phyloP scores from a whole-genome alignment of 345 rosid genomes.

The Pelargonium nanum region DNA sequence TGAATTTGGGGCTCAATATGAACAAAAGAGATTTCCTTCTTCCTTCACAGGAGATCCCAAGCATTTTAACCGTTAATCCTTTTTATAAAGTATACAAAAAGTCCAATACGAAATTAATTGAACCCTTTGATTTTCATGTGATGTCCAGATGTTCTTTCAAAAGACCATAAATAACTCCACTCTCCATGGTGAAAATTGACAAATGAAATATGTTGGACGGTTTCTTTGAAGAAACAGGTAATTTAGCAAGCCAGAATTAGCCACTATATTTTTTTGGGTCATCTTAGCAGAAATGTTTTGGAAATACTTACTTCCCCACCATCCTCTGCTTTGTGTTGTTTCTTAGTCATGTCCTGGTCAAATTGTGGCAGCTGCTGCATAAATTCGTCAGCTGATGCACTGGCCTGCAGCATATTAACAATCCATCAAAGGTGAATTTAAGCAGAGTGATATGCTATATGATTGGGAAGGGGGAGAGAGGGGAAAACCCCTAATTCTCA shows the following conservation, averaged over 20 bases:
- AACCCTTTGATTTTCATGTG: no score
- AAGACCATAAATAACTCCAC: no score
- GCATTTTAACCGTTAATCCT: not conserved
- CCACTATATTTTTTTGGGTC: no score
- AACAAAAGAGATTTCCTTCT: no score
- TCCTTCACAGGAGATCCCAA: no score
- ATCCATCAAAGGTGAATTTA: not conserved
- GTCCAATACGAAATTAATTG: not conserved
- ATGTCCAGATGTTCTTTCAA: no score
- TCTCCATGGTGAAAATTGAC: no score
- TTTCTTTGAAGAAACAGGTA: not conserved
- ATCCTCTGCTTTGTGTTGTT: slow-evolving; percentile 63
- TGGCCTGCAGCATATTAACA: slow-evolving; percentile 32
- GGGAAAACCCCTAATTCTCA: slow-evolving; percentile 20
- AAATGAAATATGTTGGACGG: no score
- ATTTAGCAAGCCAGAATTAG: not conserved
- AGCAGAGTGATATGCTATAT: not conserved
- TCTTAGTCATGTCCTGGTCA: slow-evolving; percentile 49
- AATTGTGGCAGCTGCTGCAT: slow-evolving; percentile 67
- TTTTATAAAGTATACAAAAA: not conserved
- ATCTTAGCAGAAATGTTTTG: no score
- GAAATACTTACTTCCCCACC: slow-evolving; percentile 62
- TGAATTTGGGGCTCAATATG: no score
- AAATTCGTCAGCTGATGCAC: slow-evolving; percentile 71
- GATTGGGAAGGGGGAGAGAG: not conserved